Percentiles rank a stretch among this genome's conserved stretches.
phyloP scores from a whole-genome alignment of 2,329 filamentous ascomycete species.

The Penicillium sclerotigenum region DNA sequence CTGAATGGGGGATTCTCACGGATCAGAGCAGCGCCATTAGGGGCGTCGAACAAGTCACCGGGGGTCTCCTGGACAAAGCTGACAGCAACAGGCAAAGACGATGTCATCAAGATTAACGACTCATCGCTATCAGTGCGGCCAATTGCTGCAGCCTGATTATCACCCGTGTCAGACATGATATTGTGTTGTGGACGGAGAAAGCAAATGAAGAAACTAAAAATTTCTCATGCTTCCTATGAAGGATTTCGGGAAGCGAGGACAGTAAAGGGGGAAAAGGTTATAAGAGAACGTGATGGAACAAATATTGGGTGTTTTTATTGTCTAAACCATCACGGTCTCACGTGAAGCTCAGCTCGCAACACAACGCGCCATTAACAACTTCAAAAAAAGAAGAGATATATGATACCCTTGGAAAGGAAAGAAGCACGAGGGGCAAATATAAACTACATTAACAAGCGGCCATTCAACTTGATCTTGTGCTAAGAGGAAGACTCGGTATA shows the following conservation, averaged over 20 bases:
- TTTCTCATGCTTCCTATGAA: background rate
- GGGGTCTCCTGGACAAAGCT: constrained; percentile 28
- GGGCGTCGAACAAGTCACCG: constrained; percentile 55
- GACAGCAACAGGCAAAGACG: background rate
- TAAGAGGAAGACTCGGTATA: background rate
- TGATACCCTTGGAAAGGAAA: background rate
- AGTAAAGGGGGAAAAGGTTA: too few relatives aligned
- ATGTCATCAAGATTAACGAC: background rate
- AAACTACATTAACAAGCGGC: too few relatives aligned
- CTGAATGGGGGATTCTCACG: constrained; percentile 34
- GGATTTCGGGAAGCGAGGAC: background rate
- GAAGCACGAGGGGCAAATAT: background rate
- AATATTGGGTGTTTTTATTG: too few relatives aligned
- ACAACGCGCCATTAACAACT: too few relatives aligned
- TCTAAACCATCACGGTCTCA: background rate
- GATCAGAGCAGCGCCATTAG: constrained; percentile 50
- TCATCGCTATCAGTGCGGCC: background rate
- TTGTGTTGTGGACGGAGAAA: background rate
- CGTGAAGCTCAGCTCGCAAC: background rate
- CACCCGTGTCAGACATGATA: background rate
- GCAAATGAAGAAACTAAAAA: background rate
- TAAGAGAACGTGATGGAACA: background rate
- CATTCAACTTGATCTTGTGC: background rate
- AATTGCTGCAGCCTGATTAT: background rate
- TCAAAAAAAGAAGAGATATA: background rate